Percentiles rank a stretch among this genome's conserved stretches.
These are phyloP conservation scores for Elaeagnus macrophylla DNA, from an alignment of 306 rosid genomes.

Conservation along the genomic window DNA sequence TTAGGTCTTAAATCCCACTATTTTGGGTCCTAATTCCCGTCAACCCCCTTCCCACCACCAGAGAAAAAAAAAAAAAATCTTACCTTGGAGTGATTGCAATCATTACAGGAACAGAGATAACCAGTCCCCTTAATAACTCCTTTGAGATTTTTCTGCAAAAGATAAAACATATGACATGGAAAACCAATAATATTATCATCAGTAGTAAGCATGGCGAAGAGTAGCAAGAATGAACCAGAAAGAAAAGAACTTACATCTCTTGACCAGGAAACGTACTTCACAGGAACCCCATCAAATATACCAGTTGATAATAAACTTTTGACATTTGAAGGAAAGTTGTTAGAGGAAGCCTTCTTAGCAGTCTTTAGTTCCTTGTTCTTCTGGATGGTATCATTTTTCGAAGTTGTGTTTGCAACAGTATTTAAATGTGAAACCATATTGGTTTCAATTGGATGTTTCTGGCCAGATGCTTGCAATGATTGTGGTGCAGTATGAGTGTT, in stretches of 20 bases:
- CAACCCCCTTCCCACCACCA: too few species aligned
- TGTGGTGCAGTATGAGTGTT: slow-evolving; percentile 49
- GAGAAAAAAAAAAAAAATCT: slow-evolving; percentile 4
- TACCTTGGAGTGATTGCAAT: slow-evolving; percentile 72
- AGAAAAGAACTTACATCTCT: slow-evolving; percentile 48
- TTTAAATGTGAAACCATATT: slow-evolving; percentile 28
- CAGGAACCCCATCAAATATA: slow-evolving; percentile 83
- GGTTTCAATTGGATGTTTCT: slow-evolving; percentile 41
- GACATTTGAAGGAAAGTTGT: slow-evolving; percentile 92
- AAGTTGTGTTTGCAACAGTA: slow-evolving; percentile 29
- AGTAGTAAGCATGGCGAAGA: slow-evolving; percentile 14
- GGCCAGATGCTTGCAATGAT: slow-evolving; percentile 38
- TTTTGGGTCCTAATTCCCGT: too few species aligned
- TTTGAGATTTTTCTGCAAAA: slow-evolving; percentile 50
- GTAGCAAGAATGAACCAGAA: slow-evolving; percentile 9
- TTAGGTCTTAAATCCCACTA: too few species aligned
- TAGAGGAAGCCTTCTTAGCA: slow-evolving; percentile 62
- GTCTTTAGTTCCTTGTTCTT: slow-evolving; percentile 65
- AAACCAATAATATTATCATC: slow-evolving; percentile 2
- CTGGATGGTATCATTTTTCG: slow-evolving; percentile 29
- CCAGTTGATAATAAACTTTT: slow-evolving; percentile 92
- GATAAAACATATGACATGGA: slow-evolving; percentile 17
- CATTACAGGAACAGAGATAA: slow-evolving; percentile 78
- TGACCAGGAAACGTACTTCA: slow-evolving; percentile 89
- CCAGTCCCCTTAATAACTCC: slow-evolving; percentile 86